Evolutionary conservation across 1,284 basidiomycete species (phyloP).

Genomic region (Farysia itapuensis): DNA sequence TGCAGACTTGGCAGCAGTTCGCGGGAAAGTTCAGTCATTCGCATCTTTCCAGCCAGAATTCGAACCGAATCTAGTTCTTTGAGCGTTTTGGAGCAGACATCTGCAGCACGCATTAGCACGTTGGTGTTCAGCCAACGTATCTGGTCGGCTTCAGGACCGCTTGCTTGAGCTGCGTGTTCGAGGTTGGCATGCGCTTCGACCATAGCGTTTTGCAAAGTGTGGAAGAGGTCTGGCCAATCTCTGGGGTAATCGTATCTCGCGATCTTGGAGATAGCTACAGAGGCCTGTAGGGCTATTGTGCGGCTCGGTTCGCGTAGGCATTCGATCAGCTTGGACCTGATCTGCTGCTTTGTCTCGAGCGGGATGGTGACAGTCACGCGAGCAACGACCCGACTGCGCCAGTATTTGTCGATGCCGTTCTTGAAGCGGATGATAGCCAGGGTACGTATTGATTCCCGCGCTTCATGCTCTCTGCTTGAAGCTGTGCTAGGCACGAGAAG

Average conservation of each 20-base stretch:
- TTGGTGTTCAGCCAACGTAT: constrained; percentile 28
- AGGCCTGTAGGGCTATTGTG: constrained; percentile 49
- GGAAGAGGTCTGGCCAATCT: constrained; percentile 54
- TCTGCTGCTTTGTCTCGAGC: constrained; percentile 41
- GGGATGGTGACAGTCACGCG: constrained; percentile 45
- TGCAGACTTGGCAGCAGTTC: constrained; percentile 49
- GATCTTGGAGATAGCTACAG: constrained; percentile 50
- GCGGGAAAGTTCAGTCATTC: constrained; percentile 56
- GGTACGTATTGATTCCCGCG: constrained; percentile 26
- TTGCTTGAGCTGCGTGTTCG: constrained; percentile 12
- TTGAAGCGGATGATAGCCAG: constrained; percentile 59
- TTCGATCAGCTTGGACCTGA: constrained; percentile 41
- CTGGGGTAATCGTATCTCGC: constrained; percentile 54
- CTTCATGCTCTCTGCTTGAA: constrained; percentile 6
- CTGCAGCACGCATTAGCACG: constrained; percentile 46
- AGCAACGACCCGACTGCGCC: constrained; percentile 50
- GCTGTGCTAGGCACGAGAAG: constrained; percentile 6
- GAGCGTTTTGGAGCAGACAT: constrained; percentile 46
- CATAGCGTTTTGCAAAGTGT: constrained; percentile 44
- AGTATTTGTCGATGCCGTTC: constrained; percentile 56
- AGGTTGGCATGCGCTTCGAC: constrained; percentile 35
- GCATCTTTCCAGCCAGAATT: constrained; percentile 54
- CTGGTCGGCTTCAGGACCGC: constrained; percentile 7
- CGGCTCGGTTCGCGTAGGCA: constrained; percentile 51
- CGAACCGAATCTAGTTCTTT: constrained; percentile 55